Conservation (phyloP, 208 protist species). For the Leishmania arabica region DNA sequence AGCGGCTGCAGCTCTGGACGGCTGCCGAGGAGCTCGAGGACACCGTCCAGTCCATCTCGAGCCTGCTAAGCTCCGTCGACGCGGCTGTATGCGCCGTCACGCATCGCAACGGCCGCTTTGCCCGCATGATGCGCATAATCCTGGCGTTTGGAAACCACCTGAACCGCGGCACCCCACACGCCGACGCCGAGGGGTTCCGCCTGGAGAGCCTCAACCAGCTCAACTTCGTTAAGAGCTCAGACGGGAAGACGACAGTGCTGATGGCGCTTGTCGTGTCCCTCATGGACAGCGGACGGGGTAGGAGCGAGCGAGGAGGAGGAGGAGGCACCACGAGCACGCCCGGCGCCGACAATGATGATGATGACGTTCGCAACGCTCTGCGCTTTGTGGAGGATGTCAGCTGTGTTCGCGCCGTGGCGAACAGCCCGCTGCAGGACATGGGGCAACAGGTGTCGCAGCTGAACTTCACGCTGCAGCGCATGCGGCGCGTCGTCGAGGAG, state of each 20-base stretch:
- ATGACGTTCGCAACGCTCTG: slow-evolving; percentile 29
- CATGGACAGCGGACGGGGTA: slow-evolving; percentile 16
- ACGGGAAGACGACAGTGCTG: slow-evolving; percentile 78
- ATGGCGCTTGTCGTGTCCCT: slow-evolving; percentile 66
- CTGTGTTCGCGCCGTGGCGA: slow-evolving; percentile 38
- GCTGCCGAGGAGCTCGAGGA: slow-evolving; percentile 57
- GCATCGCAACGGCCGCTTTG: slow-evolving; percentile 53
- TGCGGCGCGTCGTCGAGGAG: slow-evolving; percentile 68
- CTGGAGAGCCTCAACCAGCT: slow-evolving; percentile 75
- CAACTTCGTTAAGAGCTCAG: slow-evolving; percentile 67
- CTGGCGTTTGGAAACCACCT: slow-evolving; percentile 75
- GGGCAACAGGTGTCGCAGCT: slow-evolving; percentile 65
- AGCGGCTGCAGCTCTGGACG: slow-evolving; percentile 74
- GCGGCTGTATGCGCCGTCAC: slow-evolving; percentile 48
- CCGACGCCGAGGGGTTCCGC: slow-evolving; percentile 64
- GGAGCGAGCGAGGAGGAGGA: neutral
- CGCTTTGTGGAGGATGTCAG: slow-evolving; percentile 58
- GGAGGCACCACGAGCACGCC: neutral
- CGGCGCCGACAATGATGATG: neutral
- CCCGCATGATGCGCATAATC: slow-evolving; percentile 50
- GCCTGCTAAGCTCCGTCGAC: slow-evolving; percentile 53
- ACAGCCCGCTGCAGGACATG: slow-evolving; percentile 57
- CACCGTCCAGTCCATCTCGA: slow-evolving; percentile 35
- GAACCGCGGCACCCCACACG: slow-evolving; percentile 69
- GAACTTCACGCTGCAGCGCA: slow-evolving; percentile 69